Evolutionary conservation across 2,329 filamentous ascomycete genomes (phyloP).

Genomic region (Arthrocladium fulminans): DNA sequence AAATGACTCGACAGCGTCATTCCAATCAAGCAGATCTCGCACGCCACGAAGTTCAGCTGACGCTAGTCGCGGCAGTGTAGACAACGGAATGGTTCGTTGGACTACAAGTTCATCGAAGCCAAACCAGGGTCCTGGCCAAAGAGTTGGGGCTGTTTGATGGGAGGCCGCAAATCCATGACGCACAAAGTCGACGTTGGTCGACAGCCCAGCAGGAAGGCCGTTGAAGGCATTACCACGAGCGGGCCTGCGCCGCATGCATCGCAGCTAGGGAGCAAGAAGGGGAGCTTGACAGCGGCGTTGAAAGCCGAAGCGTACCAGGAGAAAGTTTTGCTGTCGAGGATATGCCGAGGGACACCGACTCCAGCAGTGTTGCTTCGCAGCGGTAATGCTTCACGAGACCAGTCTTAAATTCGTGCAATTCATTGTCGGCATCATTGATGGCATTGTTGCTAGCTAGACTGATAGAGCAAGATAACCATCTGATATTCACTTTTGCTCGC

Average conservation of each 20-base stretch:
- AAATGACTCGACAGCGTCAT: neutral
- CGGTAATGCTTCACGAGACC: neutral
- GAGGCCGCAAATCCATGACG: neutral
- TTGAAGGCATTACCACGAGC: neutral
- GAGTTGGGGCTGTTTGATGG: neutral
- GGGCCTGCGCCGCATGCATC: neutral
- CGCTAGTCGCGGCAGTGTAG: neutral
- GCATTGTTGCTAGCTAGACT: too few species aligned
- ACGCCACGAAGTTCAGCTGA: slow-evolving; percentile 2
- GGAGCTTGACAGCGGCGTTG: neutral
- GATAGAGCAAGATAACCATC: too few species aligned
- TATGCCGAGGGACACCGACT: slow-evolving; percentile 10
- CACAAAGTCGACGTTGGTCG: neutral
- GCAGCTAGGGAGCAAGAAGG: neutral
- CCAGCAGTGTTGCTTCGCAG: neutral
- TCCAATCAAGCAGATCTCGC: neutral
- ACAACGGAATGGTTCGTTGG: too few species aligned
- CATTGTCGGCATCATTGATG: too few species aligned
- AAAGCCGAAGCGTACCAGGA: slow-evolving; percentile 4
- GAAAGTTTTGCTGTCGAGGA: slow-evolving; percentile 11
- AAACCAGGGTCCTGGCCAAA: neutral
- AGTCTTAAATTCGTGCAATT: too few species aligned
- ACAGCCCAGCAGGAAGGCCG: neutral
- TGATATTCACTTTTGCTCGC: too few species aligned
- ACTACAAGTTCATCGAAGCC: neutral